Evolutionary conservation across 768 basidiomycete species (phyloP).

Genomic region (Auricularia cornea): DNA sequence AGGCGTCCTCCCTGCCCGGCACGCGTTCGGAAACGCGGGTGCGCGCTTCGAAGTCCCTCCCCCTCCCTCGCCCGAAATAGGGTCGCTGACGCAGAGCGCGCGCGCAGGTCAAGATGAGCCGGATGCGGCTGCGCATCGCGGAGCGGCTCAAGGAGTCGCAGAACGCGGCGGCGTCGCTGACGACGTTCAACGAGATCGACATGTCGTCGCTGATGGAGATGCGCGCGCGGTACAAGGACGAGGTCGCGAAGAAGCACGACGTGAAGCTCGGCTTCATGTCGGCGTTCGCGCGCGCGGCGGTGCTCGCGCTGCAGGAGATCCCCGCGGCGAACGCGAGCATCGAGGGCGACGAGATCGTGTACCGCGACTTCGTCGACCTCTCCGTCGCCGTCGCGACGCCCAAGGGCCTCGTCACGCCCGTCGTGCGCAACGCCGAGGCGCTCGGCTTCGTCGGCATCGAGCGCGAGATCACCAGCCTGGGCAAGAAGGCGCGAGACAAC

Average conservation of each 20-base stretch:
- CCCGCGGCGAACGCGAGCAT: slow-evolving; percentile 92
- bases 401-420: slow-evolving; percentile 94
- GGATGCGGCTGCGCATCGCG: slow-evolving; percentile 95
- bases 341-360: slow-evolving; percentile 90
- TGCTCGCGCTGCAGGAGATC: slow-evolving; percentile 82
- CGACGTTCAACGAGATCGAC: slow-evolving; percentile 99
- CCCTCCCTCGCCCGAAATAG: not conserved
- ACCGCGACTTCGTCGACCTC: slow-evolving; percentile 86
- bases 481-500: slow-evolving; percentile 90
- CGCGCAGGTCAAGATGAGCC: slow-evolving; percentile 89
- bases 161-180: slow-evolving; percentile 91
- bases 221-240: slow-evolving; percentile 91
- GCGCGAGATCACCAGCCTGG: slow-evolving; percentile 81
- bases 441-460: slow-evolving; percentile 89
- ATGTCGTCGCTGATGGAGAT: slow-evolving; percentile 94
- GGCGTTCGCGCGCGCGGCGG: slow-evolving; percentile 84
- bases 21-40: slow-evolving; percentile 82
- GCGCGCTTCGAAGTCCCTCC: too few relatives aligned
- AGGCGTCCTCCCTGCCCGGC: slow-evolving; percentile 27
- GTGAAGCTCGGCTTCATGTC: slow-evolving; percentile 99
- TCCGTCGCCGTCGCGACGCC: slow-evolving; percentile 96
- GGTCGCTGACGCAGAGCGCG: not conserved
- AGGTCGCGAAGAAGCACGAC: slow-evolving; percentile 80
- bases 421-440: slow-evolving; percentile 81
- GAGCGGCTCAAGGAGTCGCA: slow-evolving; percentile 98